These are phyloP conservation scores for Beta vulgaris DNA, from an alignment of 148 eudicot species.

Conservation along the genomic window DNA sequence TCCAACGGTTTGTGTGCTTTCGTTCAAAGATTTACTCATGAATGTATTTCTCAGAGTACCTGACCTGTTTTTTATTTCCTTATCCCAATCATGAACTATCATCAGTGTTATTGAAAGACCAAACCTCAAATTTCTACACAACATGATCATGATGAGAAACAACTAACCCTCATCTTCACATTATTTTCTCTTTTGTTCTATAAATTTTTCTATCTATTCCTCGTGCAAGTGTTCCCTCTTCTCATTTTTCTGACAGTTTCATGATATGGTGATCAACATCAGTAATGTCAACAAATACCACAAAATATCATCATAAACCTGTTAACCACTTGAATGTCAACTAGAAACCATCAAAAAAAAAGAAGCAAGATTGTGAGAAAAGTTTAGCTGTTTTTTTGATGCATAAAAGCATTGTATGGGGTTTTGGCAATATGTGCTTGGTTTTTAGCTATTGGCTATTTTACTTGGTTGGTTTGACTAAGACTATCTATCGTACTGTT, in stretches of 20 bases:
- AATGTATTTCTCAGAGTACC: conserved; percentile 1
- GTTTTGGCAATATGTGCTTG: too few relatives aligned
- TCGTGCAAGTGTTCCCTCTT: conserved; percentile 28
- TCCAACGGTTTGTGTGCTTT: conserved; percentile 1
- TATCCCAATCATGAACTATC: conserved; percentile 34
- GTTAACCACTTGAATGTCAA: too few relatives aligned
- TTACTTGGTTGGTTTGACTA: too few relatives aligned
- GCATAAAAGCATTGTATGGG: too few relatives aligned
- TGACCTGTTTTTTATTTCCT: conserved; percentile 5
- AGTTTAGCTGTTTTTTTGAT: too few relatives aligned
- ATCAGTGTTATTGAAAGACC: conserved; percentile 34
- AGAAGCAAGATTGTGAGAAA: too few relatives aligned
- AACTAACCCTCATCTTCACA: conserved; percentile 15
- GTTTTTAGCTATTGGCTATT: too few relatives aligned
- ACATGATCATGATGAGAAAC: conserved; percentile 30
- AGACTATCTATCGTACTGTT: too few relatives aligned
- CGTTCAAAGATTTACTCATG: conserved; percentile 23
- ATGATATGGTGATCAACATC: conserved; percentile 11
- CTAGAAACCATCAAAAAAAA: too few relatives aligned
- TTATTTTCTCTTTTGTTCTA: background rate
- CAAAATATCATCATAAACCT: too few relatives aligned
- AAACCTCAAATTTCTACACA: conserved; percentile 40
- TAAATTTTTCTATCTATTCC: conserved; percentile 20
- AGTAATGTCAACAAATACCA: background rate
- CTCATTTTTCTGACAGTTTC: conserved; percentile 25